A percentile compares a stretch with the other conserved stretches of the same genome.
phyloP scores from a whole-genome alignment of 2,329 filamentous ascomycete species.

The Drechslerella stenobrocha region DNA sequence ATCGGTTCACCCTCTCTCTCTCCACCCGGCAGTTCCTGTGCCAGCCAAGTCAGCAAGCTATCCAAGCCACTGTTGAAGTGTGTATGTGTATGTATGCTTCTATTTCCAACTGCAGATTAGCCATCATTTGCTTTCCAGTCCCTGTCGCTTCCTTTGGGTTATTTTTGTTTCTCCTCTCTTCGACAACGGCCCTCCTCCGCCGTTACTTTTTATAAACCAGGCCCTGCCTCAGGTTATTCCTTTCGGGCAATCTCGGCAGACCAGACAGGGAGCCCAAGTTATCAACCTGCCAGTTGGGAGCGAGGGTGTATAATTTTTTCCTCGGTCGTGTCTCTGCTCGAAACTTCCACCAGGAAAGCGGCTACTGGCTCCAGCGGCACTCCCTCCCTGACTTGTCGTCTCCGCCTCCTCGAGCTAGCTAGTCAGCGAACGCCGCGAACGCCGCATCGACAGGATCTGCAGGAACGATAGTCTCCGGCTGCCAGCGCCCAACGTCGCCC shows the following conservation, averaged over 20 bases:
- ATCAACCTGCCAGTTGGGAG: slow-evolving; percentile 1
- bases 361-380: background rate
- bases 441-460: slow-evolving; percentile 19
- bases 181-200: slow-evolving; percentile 15
- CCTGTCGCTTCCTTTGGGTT: slow-evolving; percentile 7
- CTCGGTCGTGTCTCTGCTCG: background rate
- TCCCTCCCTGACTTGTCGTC: slow-evolving; percentile 4
- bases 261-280: slow-evolving; percentile 11
- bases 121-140: no score
- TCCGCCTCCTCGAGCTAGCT: background rate
- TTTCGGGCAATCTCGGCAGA: slow-evolving; percentile 44
- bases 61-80: no score
- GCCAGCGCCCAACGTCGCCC: slow-evolving; percentile 26
- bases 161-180: slow-evolving; percentile 18
- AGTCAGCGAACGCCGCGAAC: background rate
- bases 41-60: no score
- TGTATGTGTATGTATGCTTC: no score
- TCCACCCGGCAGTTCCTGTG: background rate
- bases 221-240: slow-evolving; percentile 16
- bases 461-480: slow-evolving; percentile 15
- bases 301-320: slow-evolving; percentile 9
- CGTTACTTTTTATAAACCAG: slow-evolving; percentile 47
- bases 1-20: slow-evolving; percentile 1
- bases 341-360: slow-evolving; percentile 14
- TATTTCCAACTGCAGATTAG: no score